Conservation (phyloP, 192 early-diverging fungal species). For the Phycomyces nitens region DNA sequence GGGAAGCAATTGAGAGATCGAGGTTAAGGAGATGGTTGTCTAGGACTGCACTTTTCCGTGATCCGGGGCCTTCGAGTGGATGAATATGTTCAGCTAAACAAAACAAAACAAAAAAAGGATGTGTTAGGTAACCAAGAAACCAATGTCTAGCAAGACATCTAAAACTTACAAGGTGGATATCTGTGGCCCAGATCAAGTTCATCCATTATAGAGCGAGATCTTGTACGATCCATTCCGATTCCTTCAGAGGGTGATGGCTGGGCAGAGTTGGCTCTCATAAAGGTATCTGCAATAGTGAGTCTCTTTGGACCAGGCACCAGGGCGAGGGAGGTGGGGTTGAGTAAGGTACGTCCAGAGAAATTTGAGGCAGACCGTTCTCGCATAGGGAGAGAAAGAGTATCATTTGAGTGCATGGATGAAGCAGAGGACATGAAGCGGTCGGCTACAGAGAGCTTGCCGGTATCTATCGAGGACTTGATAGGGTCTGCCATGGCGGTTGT, state of each 20-base stretch:
- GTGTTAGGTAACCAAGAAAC: not conserved
- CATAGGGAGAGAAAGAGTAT: not conserved
- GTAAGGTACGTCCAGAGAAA: slow-evolving; percentile 17
- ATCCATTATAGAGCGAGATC: slow-evolving; percentile 1
- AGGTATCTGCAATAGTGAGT: slow-evolving; percentile 12
- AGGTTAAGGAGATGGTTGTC: slow-evolving; percentile 14
- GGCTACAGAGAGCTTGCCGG: slow-evolving; percentile 16
- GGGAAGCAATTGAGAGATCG: slow-evolving; percentile 12
- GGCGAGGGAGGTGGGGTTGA: not conserved
- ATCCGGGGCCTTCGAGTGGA: slow-evolving; percentile 8
- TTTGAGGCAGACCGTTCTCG: slow-evolving; percentile 14
- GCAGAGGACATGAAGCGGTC: slow-evolving; percentile 20
- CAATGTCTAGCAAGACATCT: not conserved
- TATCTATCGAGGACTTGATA: not conserved
- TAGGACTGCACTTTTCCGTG: slow-evolving; percentile 8
- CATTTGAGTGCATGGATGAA: not conserved
- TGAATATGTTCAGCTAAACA: slow-evolving; percentile 5
- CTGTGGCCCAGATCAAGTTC: slow-evolving; percentile 12
- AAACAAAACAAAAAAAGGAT: not conserved
- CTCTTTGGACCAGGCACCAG: not conserved
- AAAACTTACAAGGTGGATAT: not conserved
- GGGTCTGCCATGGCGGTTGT: not conserved
- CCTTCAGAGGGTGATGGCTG: not conserved
- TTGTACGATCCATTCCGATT: not conserved
- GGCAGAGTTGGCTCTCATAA: slow-evolving; percentile 6